Percentiles rank a stretch among this genome's conserved stretches.
Conservation (phyloP, 805 yeast genomes). For the Debaryomyces tyrocola region DNA sequence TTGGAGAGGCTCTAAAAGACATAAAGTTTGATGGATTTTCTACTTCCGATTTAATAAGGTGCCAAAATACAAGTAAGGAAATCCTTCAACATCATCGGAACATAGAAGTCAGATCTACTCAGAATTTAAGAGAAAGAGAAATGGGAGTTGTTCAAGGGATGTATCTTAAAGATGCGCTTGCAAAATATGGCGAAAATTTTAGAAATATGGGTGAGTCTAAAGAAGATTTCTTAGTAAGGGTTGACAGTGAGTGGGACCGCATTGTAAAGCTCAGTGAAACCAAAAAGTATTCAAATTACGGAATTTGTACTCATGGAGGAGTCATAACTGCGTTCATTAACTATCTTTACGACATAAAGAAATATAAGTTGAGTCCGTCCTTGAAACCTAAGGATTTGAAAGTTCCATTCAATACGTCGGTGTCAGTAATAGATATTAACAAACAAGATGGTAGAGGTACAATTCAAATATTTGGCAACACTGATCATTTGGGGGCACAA, state of each 20-base stretch:
- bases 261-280: slow-evolving; percentile 38
- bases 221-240: slow-evolving; percentile 46
- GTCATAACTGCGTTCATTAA: slow-evolving; percentile 62
- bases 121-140: slow-evolving; percentile 62
- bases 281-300: slow-evolving; percentile 46
- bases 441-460: slow-evolving; percentile 40
- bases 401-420: slow-evolving; percentile 76
- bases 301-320: slow-evolving; percentile 80
- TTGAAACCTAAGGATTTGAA: slow-evolving; percentile 41
- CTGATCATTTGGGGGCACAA: slow-evolving; percentile 63
- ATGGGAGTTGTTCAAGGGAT: slow-evolving; percentile 82
- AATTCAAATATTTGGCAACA: slow-evolving; percentile 61
- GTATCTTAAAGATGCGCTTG: slow-evolving; percentile 66
- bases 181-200: slow-evolving; percentile 55
- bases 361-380: slow-evolving; percentile 37
- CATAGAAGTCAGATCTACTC: slow-evolving; percentile 28
- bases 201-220: slow-evolving; percentile 66
- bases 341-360: slow-evolving; percentile 43
- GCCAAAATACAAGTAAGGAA: slow-evolving; percentile 55
- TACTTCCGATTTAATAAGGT: slow-evolving; percentile 57
- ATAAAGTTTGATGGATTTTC: slow-evolving; percentile 47
- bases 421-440: slow-evolving; percentile 62
- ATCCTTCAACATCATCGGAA: slow-evolving; percentile 28
- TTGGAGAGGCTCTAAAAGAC: slow-evolving; percentile 47
- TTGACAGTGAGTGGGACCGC: slow-evolving; percentile 45